phyloP scores from a whole-genome alignment of 106 monocot species.

The Allium fistulosum region DNA sequence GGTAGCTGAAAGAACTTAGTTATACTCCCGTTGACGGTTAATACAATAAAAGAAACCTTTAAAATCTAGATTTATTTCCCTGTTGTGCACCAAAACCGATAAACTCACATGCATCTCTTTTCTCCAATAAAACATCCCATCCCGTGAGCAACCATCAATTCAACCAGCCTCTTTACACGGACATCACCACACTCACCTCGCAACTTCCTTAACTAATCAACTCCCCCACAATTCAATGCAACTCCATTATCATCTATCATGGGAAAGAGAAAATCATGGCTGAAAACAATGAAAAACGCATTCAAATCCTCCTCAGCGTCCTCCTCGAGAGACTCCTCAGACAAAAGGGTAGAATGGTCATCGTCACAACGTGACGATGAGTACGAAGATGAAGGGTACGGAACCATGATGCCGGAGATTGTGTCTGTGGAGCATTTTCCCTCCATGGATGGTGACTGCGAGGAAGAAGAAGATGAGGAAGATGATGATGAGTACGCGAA shows the following conservation, averaged over 20 bases:
- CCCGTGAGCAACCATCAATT: too few species aligned
- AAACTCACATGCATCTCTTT: too few species aligned
- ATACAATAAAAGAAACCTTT: too few species aligned
- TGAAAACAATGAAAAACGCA: slow-evolving; percentile 57
- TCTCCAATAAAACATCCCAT: too few species aligned
- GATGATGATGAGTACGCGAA: slow-evolving; percentile 25
- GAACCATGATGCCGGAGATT: slow-evolving; percentile 43
- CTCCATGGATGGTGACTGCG: background rate
- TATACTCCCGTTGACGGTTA: too few species aligned
- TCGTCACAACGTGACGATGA: background rate
- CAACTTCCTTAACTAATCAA: too few species aligned
- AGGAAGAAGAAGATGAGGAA: slow-evolving; percentile 49
- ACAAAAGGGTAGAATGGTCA: background rate
- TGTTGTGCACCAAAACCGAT: too few species aligned
- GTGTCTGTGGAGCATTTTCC: slow-evolving; percentile 67
- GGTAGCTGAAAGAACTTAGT: too few species aligned
- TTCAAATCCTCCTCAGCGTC: slow-evolving; percentile 54
- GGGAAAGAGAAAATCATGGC: slow-evolving; percentile 42
- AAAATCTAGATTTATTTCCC: too few species aligned
- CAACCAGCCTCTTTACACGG: too few species aligned
- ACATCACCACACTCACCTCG: too few species aligned
- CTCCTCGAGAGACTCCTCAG: slow-evolving; percentile 7
- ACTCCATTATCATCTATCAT: background rate
- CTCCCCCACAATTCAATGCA: too few species aligned
- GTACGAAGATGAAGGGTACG: slow-evolving; percentile 15